A percentile compares a stretch with the other conserved stretches of the same genome.
These are phyloP conservation scores for Colletotrichum cereale DNA, from an alignment of 2,329 filamentous ascomycete species.

Conservation along the genomic window DNA sequence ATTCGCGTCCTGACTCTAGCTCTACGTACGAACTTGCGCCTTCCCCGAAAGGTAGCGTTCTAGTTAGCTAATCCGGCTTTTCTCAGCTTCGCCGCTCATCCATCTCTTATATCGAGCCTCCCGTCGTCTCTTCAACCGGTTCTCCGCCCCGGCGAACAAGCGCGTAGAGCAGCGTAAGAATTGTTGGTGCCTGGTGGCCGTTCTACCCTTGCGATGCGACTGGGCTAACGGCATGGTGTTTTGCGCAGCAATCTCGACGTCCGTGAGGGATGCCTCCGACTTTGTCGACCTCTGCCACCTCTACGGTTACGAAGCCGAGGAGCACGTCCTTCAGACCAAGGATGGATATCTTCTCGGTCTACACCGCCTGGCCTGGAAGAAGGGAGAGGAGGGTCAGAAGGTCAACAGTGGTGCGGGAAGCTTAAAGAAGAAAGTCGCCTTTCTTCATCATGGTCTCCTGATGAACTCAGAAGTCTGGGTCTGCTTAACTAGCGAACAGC, in stretches of 20 bases:
- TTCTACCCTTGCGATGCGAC: constrained; percentile 49
- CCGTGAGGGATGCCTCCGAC: constrained; percentile 87
- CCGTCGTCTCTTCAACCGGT: constrained; percentile 82
- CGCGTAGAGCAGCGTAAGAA: constrained; percentile 77
- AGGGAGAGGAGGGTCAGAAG: constrained; percentile 81
- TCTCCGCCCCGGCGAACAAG: constrained; percentile 78
- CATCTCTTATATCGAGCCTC: constrained; percentile 86
- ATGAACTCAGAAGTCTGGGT: constrained; percentile 99
- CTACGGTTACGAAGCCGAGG: constrained; percentile 93
- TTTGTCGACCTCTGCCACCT: constrained; percentile 94
- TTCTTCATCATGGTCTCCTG: constrained; percentile 93
- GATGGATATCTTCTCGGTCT: constrained; percentile 94
- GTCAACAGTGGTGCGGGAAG: constrained; percentile 80
- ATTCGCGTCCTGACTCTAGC: constrained; percentile 89
- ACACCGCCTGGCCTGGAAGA: constrained; percentile 86
- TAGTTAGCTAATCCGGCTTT: constrained; percentile 40
- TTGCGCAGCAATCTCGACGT: constrained; percentile 75
- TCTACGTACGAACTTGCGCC: constrained; percentile 72
- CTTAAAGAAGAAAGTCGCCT: constrained; percentile 86
- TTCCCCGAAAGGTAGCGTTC: constrained; percentile 1
- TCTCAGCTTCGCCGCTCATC: constrained; percentile 80
- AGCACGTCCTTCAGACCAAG: constrained; percentile 93
- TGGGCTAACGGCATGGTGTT: constrained; percentile 63
- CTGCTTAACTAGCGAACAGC: constrained; percentile 86
- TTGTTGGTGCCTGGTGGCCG: constrained; percentile 53